Conservation (phyloP, 345 rosid species). For the Carallia brachiata region DNA sequence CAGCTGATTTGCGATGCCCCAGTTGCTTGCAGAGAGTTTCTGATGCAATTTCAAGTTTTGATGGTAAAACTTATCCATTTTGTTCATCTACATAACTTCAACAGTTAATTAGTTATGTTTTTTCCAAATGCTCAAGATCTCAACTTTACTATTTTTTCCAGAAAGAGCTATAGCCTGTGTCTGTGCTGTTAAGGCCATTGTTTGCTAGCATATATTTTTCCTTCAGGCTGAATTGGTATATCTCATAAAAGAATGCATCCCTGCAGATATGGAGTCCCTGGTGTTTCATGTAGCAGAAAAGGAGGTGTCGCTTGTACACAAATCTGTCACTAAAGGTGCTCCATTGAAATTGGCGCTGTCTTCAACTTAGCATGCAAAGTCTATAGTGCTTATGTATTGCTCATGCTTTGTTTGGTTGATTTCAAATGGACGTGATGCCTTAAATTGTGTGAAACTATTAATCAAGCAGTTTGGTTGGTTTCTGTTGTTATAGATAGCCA, state of each 20-base stretch:
- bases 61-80: slow-evolving; percentile 10
- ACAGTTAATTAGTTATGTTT: neutral
- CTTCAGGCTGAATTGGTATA: too few relatives aligned
- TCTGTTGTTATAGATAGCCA: too few relatives aligned
- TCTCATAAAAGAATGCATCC: neutral
- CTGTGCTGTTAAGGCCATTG: neutral
- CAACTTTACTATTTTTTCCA: neutral
- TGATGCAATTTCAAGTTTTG: slow-evolving; percentile 29
- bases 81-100: neutral
- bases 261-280: slow-evolving; percentile 27
- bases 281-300: slow-evolving; percentile 25
- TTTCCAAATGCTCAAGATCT: neutral
- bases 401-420: too few relatives aligned
- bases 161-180: neutral
- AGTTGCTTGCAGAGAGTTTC: slow-evolving; percentile 26
- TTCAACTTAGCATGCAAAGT: neutral
- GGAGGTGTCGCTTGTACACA: slow-evolving; percentile 25
- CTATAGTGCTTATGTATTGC: neutral
- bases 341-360: neutral
- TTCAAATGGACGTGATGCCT: too few relatives aligned
- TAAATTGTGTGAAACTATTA: too few relatives aligned
- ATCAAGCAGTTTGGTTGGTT: too few relatives aligned
- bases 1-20: slow-evolving; percentile 30
- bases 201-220: neutral
- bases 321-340: slow-evolving; percentile 2